These are phyloP conservation scores for Fusarium pseudoanthophilum DNA, from an alignment of 2,329 filamentous ascomycete species.

Conservation along the genomic window DNA sequence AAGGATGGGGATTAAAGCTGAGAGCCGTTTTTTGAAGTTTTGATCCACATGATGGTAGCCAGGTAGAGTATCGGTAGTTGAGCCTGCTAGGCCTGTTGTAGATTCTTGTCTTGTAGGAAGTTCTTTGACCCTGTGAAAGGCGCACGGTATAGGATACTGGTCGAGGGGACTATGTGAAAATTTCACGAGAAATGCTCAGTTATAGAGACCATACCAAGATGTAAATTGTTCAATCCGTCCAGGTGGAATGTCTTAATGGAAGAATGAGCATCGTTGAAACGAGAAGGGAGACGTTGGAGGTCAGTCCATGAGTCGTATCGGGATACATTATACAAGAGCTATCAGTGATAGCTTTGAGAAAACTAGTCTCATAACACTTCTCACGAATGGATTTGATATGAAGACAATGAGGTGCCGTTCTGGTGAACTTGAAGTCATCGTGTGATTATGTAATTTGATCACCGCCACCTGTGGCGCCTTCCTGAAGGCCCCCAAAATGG, in stretches of 20 bases:
- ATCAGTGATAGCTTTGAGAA: neutral
- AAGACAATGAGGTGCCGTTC: neutral
- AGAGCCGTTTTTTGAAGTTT: neutral
- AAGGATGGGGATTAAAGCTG: conserved; percentile 1
- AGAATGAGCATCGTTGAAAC: neutral
- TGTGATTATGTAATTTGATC: neutral
- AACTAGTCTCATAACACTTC: neutral
- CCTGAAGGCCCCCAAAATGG: neutral
- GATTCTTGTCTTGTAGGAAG: neutral
- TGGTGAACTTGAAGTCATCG: neutral
- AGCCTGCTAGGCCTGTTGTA: neutral
- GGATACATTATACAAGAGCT: neutral
- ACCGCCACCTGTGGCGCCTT: conserved; percentile 22
- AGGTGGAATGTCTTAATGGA: neutral
- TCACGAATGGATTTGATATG: neutral
- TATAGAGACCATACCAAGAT: neutral
- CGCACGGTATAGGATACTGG: conserved; percentile 6
- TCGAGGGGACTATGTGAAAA: neutral
- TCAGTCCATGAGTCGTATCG: neutral
- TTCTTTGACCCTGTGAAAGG: conserved; percentile 9
- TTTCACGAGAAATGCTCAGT: neutral
- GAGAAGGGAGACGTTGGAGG: neutral
- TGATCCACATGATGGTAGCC: conserved; percentile 14
- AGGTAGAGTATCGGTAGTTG: neutral
- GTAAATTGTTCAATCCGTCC: neutral